Percentiles rank a stretch among this genome's conserved stretches.
Evolutionary conservation across 805 yeast genomes (phyloP).

Genomic region (Saturnispora diversa): DNA sequence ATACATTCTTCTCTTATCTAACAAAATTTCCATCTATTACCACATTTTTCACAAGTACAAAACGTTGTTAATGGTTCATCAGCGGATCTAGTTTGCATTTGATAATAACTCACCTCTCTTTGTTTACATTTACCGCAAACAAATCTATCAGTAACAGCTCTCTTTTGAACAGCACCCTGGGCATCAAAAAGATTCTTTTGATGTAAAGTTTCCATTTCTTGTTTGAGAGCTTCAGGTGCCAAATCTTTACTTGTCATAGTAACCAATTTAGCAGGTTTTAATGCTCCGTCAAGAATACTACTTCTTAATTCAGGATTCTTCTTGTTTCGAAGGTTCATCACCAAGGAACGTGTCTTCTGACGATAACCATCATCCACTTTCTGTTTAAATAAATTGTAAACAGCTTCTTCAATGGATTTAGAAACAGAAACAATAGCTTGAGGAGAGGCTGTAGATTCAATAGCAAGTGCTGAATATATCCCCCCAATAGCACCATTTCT

Average conservation of each 20-base stretch:
- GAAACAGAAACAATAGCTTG: slow-evolving; percentile 53
- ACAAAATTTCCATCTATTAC: slow-evolving; percentile 96
- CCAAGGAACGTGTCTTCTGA: slow-evolving; percentile 76
- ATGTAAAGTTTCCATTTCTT: slow-evolving; percentile 77
- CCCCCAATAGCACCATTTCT: slow-evolving; percentile 82
- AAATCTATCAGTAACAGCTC: slow-evolving; percentile 94
- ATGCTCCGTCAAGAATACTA: slow-evolving; percentile 57
- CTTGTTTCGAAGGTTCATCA: slow-evolving; percentile 80
- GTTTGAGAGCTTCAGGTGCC: slow-evolving; percentile 87
- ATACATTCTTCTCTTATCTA: slow-evolving; percentile 24
- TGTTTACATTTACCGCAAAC: slow-evolving; percentile 97
- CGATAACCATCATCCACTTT: slow-evolving; percentile 57
- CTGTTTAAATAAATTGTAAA: slow-evolving; percentile 52
- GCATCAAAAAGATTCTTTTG: slow-evolving; percentile 91
- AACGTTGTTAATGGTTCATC: slow-evolving; percentile 98
- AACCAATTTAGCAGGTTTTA: slow-evolving; percentile 58
- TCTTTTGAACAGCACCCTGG: slow-evolving; percentile 92
- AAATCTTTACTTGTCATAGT: slow-evolving; percentile 87
- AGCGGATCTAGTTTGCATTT: slow-evolving; percentile 96
- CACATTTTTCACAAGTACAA: slow-evolving; percentile 96
- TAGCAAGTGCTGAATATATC: slow-evolving; percentile 80
- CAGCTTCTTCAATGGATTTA: slow-evolving; percentile 65
- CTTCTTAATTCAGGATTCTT: slow-evolving; percentile 79
- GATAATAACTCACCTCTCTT: slow-evolving; percentile 93
- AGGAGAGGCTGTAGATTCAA: slow-evolving; percentile 53